Base-by-base conservation (phyloP, 371 early-diverging fungal species). In the Capillidium rhysosporum region DNA sequence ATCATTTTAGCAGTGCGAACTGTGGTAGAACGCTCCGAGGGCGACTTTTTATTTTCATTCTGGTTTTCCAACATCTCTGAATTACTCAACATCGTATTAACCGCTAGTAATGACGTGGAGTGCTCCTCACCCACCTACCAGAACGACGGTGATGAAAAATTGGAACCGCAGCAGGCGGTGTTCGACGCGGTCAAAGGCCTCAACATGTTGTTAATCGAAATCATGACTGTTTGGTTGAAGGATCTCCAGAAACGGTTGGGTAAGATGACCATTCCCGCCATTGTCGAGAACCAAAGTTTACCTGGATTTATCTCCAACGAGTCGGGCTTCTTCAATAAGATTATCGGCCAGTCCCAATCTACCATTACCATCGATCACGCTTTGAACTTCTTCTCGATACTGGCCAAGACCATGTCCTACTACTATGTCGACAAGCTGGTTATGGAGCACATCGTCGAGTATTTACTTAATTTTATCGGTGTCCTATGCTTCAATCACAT, bases 21-120 rank as follows among this genome's bases (percentile, higher is more conserved):
- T 52, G 69, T 76, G 52, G 78, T 80, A n/a, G 64, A 56, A 55
- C 75, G 72, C 38, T 76, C 77, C 51, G 79, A 81, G 48, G 79
- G 78, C 49, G 83, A 84, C 58, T 76, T 74, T 55, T 72, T 74
- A 8, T 75, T 72, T 34, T 77, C 77, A 3, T 92, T 86, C 69
- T 96, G 97, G 97, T 71, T 96, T 28, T 83, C 91, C 38, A 96
- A 96, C 64, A 82, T 86, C 28, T 89, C 84, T 57, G 95, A 94
- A 68, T 69, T 96, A 39, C 66, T 91, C 55, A 20, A 18, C 16
- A 49, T 48, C n/a, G n/a, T 55, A n/a, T 31, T 38, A 29, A 55
- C 52, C n/a, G 52, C 52, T 25, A 52, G 38, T 30, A 54, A 46
- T n/a, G 46, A 43, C 29, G 20, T 54, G 10, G 46, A 30, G 16